phyloP scores from a whole-genome alignment of 331 rosid species.

The Quercus tomentella region DNA sequence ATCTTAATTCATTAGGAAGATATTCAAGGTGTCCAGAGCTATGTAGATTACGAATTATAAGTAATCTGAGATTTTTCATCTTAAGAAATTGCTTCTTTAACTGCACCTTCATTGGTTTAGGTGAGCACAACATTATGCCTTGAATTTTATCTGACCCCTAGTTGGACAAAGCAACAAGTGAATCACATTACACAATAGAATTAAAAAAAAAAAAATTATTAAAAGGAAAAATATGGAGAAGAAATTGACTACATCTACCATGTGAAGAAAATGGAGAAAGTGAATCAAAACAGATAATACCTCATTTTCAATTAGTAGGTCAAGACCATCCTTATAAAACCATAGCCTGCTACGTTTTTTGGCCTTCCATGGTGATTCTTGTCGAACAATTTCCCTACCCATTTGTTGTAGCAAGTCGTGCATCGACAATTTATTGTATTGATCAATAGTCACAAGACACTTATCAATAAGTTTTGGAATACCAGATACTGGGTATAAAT shows the following conservation, averaged over 20 bases:
- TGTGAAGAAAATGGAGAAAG: neutral
- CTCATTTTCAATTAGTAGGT: neutral
- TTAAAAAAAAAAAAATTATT: neutral
- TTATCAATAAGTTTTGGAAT: conserved; percentile 16
- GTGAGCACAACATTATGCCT: conserved; percentile 28
- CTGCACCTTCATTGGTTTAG: neutral
- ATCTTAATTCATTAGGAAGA: conserved; percentile 18
- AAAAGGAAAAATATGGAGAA: too few relatives aligned
- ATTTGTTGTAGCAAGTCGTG: conserved; percentile 27
- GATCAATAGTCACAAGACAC: neutral
- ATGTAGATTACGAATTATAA: conserved; percentile 1
- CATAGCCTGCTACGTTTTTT: conserved; percentile 9
- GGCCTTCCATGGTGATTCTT: neutral
- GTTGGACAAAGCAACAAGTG: neutral
- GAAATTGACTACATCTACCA: neutral
- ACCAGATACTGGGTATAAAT: neutral
- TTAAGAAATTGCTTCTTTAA: conserved; percentile 20
- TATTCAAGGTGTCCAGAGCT: conserved; percentile 3
- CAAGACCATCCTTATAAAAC: conserved; percentile 10
- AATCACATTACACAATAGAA: neutral
- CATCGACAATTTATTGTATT: neutral
- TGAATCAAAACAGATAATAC: neutral
- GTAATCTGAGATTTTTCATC: conserved; percentile 17
- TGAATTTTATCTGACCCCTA: conserved; percentile 22
- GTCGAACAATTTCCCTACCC: conserved; percentile 23